Conservation (phyloP, 306 rosid genomes). For the Sicyos baderoa region DNA sequence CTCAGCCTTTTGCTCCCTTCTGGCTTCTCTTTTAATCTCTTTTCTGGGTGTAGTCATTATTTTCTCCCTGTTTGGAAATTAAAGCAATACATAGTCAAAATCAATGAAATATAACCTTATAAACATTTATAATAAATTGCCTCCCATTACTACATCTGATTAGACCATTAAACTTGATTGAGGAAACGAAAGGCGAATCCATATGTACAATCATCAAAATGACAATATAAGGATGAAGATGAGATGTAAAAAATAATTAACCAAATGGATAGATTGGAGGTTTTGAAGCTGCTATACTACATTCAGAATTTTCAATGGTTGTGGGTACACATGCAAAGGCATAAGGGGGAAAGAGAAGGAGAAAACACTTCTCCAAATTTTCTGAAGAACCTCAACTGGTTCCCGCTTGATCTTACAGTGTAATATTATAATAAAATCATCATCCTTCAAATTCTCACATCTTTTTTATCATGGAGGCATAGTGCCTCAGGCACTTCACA, state of each 20-base stretch:
- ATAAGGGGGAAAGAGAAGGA: neutral
- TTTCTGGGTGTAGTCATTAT: constrained; percentile 78
- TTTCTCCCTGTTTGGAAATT: constrained; percentile 59
- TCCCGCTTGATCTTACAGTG: neutral
- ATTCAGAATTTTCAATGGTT: neutral
- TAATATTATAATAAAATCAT: neutral
- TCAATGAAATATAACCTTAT: neutral
- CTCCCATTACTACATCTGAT: neutral
- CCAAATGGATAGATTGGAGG: neutral
- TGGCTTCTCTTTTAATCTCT: constrained; percentile 67
- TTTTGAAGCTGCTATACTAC: neutral
- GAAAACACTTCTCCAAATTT: neutral
- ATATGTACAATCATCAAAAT: neutral
- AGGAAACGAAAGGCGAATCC: neutral
- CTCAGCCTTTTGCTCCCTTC: constrained; percentile 84
- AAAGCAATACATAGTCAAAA: neutral
- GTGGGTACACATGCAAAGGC: neutral
- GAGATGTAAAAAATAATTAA: no score
- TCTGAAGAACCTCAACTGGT: neutral
- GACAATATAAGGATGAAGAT: no score
- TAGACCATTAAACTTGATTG: neutral
- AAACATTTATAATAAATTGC: neutral
- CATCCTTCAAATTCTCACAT: neutral
- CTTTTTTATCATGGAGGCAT: neutral
- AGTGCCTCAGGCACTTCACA: no score